phyloP scores from a whole-genome alignment of 2,329 filamentous ascomycete genomes.

The Septoria linicola region DNA sequence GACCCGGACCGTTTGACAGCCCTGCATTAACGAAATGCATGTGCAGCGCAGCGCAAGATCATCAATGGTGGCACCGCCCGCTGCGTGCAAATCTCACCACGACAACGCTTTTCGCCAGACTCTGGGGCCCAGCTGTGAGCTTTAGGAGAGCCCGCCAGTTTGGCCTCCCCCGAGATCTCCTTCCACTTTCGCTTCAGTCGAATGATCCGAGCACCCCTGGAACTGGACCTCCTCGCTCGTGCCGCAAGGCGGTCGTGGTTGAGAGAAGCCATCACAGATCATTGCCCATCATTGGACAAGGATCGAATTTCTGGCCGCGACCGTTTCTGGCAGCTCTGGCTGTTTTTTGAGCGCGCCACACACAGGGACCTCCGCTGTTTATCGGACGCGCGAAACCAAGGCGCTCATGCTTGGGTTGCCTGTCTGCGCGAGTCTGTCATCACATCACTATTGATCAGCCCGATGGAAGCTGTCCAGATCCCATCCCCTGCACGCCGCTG shows the following conservation, averaged over 20 bases:
- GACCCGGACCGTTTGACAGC: too few relatives aligned
- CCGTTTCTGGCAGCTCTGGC: slow-evolving; percentile 2
- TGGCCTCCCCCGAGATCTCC: too few relatives aligned
- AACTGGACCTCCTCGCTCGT: too few relatives aligned
- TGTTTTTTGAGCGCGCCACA: not conserved
- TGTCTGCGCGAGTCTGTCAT: not conserved
- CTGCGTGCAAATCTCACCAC: too few relatives aligned
- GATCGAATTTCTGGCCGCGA: not conserved
- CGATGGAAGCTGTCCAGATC: not conserved
- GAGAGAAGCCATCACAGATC: not conserved
- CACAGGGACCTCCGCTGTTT: not conserved
- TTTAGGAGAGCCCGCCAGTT: too few relatives aligned
- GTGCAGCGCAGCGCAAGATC: too few relatives aligned
- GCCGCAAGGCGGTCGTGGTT: not conserved
- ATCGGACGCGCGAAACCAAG: not conserved
- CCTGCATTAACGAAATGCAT: too few relatives aligned
- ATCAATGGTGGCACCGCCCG: too few relatives aligned
- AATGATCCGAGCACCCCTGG: too few relatives aligned
- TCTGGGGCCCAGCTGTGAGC: too few relatives aligned
- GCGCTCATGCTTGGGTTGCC: not conserved
- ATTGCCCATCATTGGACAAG: not conserved
- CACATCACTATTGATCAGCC: not conserved
- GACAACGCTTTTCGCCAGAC: too few relatives aligned
- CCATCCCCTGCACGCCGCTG: not conserved
- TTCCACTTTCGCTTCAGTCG: too few relatives aligned